Percentiles rank a stretch among this genome's conserved stretches.
Evolutionary conservation across 257 asterid species (phyloP).

Genomic region (Solanum paucissectum): DNA sequence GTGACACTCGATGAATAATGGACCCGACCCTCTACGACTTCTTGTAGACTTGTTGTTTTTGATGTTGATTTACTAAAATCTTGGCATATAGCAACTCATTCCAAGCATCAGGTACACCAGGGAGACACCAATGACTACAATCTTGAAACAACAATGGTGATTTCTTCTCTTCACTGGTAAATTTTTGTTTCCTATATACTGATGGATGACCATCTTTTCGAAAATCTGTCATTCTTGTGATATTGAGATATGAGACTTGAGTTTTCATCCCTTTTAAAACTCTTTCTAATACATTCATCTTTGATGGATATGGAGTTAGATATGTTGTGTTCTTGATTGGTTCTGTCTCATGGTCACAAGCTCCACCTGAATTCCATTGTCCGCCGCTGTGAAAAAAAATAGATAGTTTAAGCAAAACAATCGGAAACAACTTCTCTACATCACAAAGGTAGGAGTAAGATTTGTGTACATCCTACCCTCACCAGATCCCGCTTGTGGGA

Average conservation of each 20-base stretch:
- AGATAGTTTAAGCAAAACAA: background rate
- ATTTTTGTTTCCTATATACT: constrained; percentile 34
- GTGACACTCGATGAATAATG: background rate
- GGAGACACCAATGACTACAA: constrained; percentile 87
- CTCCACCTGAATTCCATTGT: constrained; percentile 73
- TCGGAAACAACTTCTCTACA: background rate
- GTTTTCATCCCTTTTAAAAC: constrained; percentile 32
- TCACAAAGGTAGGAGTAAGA: background rate
- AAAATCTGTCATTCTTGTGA: constrained; percentile 56
- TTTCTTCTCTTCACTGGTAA: constrained; percentile 31
- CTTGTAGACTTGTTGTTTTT: constrained; percentile 13
- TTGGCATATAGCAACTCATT: constrained; percentile 55
- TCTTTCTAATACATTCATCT: constrained; percentile 40
- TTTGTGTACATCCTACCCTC: background rate
- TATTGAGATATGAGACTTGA: constrained; percentile 36
- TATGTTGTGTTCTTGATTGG: constrained; percentile 43
- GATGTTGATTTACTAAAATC: constrained; percentile 30
- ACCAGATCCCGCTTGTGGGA: background rate
- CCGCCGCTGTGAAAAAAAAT: constrained; percentile 34
- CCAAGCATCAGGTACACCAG: constrained; percentile 81
- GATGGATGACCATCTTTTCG: constrained; percentile 70
- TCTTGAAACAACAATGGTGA: constrained; percentile 34
- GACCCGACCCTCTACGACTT: background rate
- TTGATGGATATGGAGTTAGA: constrained; percentile 33
- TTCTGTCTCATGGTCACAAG: constrained; percentile 44